Conservation (phyloP, 371 early-diverging fungal genomes). For the Syncephalastrum racemosum region DNA sequence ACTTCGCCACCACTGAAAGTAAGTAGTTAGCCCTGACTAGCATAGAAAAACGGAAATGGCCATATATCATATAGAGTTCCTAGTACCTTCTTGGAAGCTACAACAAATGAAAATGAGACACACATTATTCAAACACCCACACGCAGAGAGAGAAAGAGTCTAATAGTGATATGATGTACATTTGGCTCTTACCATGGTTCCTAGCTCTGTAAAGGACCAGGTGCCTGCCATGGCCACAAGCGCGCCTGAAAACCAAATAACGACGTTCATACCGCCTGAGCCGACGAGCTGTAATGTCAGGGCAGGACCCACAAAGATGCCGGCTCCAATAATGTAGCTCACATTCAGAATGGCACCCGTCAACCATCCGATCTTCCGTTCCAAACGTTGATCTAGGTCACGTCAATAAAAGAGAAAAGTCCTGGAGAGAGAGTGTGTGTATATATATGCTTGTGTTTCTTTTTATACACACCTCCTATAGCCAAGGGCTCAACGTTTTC, state of each 20-base stretch:
- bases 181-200: slow-evolving; percentile 37
- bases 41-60: too few relatives aligned
- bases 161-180: too few relatives aligned
- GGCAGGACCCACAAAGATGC: slow-evolving; percentile 44
- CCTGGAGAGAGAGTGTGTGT: background rate
- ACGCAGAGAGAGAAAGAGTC: background rate
- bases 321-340: slow-evolving; percentile 46
- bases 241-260: slow-evolving; percentile 40
- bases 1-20: slow-evolving; percentile 43
- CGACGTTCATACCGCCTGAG: slow-evolving; percentile 43
- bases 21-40: background rate
- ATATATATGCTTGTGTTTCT: background rate
- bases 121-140: background rate
- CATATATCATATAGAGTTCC: background rate
- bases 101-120: background rate
- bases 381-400: slow-evolving; percentile 35
- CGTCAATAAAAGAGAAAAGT: background rate
- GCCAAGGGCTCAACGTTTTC: slow-evolving; percentile 40
- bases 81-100: slow-evolving; percentile 42
- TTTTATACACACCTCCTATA: slow-evolving; percentile 26
- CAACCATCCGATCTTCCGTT: slow-evolving; percentile 42
- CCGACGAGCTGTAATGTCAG: slow-evolving; percentile 37
- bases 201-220: slow-evolving; percentile 42
- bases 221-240: slow-evolving; percentile 35
- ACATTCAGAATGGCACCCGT: slow-evolving; percentile 44